phyloP scores from a whole-genome alignment of 2,329 filamentous ascomycete genomes.

The Xylariaceae sp. region DNA sequence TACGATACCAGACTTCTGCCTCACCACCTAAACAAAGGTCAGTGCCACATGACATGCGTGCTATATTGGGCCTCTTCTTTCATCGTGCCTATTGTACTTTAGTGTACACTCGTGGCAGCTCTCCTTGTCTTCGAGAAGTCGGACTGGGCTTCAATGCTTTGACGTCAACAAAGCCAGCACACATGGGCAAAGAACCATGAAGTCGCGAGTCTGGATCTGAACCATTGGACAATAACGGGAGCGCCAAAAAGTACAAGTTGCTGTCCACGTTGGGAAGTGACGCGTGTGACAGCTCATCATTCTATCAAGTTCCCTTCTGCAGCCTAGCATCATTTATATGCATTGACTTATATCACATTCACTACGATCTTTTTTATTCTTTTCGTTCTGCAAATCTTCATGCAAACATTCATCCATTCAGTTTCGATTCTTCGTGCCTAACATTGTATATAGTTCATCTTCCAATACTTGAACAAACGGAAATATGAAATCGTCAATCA shows the following conservation, averaged over 20 bases:
- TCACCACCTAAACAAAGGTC: slow-evolving; percentile 12
- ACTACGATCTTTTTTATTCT: slow-evolving; percentile 9
- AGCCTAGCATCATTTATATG: slow-evolving; percentile 1
- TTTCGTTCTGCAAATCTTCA: background rate
- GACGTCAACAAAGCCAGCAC: background rate
- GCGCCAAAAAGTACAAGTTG: slow-evolving; percentile 6
- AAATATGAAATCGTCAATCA: slow-evolving; percentile 39
- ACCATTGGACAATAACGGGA: slow-evolving; percentile 1
- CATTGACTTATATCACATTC: slow-evolving; percentile 12
- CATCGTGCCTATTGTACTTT: background rate
- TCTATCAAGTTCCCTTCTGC: background rate
- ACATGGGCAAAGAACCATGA: slow-evolving; percentile 5
- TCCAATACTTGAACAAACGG: slow-evolving; percentile 10
- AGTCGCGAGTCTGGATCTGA: background rate
- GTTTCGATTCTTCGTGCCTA: background rate
- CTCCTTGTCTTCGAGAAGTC: background rate
- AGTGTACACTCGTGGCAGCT: background rate
- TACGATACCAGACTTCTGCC: no score
- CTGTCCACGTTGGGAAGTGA: background rate
- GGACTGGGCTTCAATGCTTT: background rate
- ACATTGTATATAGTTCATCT: slow-evolving; percentile 14
- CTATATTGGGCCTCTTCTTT: background rate
- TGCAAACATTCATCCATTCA: background rate
- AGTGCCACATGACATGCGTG: slow-evolving; percentile 1
- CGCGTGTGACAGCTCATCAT: background rate